Conservation (phyloP, 352 stramenopile genomes). For the Globisporangium carolinianum region DNA sequence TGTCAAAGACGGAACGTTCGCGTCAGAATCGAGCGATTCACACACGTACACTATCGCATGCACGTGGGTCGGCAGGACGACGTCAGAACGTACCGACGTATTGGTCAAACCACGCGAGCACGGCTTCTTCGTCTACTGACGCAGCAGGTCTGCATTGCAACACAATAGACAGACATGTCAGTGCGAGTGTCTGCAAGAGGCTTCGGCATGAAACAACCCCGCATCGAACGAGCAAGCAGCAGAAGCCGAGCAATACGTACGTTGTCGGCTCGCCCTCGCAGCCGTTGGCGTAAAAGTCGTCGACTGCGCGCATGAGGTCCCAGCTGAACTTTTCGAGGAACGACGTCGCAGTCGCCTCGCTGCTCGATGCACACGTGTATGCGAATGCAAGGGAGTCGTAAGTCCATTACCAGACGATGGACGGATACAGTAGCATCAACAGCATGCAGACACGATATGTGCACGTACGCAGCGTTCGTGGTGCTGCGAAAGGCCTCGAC, state of each 20-base stretch:
- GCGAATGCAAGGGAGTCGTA: background rate
- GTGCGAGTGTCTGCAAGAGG: background rate
- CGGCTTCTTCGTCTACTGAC: constrained; percentile 14
- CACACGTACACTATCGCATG: too few relatives aligned
- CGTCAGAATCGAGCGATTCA: too few relatives aligned
- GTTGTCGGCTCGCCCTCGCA: constrained; percentile 20
- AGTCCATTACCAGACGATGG: background rate
- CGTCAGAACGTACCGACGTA: constrained; percentile 32
- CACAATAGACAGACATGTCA: background rate
- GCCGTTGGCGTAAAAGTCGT: constrained; percentile 71
- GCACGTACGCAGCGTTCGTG: constrained; percentile 58
- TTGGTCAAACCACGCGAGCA: constrained; percentile 62
- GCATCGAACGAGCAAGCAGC: background rate
- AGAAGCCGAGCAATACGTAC: constrained; percentile 12
- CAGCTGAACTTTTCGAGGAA: constrained; percentile 79
- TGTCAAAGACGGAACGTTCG: too few relatives aligned
- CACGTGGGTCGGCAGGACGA: too few relatives aligned
- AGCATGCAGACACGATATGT: background rate
- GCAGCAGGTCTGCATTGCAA: background rate
- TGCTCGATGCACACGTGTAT: constrained; percentile 9
- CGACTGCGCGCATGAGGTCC: constrained; percentile 69
- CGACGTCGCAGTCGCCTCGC: constrained; percentile 57
- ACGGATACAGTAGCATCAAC: background rate
- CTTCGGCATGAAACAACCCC: too few relatives aligned
- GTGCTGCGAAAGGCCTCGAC: constrained; percentile 66